Evolutionary conservation across 768 basidiomycete genomes (phyloP).

Genomic region (Glaciozyma martinii): DNA sequence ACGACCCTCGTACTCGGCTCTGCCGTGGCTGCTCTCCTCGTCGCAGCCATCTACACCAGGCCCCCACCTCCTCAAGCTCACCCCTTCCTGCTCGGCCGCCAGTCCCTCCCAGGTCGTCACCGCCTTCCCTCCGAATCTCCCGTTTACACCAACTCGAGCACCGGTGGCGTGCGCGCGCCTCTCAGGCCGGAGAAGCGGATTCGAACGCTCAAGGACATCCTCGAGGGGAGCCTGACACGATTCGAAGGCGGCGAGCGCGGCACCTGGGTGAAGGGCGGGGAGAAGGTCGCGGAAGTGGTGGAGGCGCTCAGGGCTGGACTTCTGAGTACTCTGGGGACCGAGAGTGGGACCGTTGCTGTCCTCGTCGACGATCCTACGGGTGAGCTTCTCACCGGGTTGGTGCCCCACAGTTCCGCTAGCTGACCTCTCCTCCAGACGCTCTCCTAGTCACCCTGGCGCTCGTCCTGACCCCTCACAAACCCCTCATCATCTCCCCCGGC

Average conservation of each 20-base stretch:
- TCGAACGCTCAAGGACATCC: conserved; percentile 7
- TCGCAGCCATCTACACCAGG: not conserved
- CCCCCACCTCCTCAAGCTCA: conserved; percentile 23
- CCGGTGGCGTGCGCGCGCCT: not conserved
- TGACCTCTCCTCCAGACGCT: conserved; percentile 9
- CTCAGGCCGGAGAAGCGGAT: conserved; percentile 12
- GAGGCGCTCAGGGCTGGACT: conserved; percentile 14
- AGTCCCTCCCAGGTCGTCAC: conserved; percentile 1
- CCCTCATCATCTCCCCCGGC: conserved; percentile 22
- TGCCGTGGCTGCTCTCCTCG: conserved; percentile 9
- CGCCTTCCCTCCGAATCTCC: conserved; percentile 17
- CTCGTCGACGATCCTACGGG: conserved; percentile 24
- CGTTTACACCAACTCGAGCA: conserved; percentile 10
- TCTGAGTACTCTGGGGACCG: not conserved
- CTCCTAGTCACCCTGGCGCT: conserved; percentile 29
- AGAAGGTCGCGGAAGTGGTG: conserved; percentile 14
- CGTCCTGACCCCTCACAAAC: conserved; percentile 9
- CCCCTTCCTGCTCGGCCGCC: conserved; percentile 29
- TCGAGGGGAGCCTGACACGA: not conserved
- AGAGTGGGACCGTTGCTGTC: conserved; percentile 13
- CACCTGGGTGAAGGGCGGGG: conserved; percentile 22
- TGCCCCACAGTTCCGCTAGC: not conserved
- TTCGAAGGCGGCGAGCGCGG: conserved; percentile 14
- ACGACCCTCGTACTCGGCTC: conserved; percentile 10
- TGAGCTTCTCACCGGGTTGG: not conserved